Conservation (phyloP, 148 eudicot genomes). For the Rhododendron griersonianum region DNA sequence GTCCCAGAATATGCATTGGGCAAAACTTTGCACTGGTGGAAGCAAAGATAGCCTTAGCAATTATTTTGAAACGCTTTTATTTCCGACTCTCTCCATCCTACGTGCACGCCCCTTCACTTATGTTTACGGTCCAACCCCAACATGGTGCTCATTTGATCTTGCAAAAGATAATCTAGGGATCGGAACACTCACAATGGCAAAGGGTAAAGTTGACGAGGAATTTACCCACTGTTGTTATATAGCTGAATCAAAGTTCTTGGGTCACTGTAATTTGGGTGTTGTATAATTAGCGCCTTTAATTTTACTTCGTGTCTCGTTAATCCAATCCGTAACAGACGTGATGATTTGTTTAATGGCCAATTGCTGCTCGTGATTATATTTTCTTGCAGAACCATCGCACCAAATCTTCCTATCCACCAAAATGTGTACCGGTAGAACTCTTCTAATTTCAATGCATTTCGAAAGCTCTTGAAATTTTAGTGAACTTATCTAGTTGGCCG, state of each 20-base stretch:
- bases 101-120: constrained; percentile 47
- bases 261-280: background rate
- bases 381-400: background rate
- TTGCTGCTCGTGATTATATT: background rate
- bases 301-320: background rate
- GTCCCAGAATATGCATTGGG: constrained; percentile 56
- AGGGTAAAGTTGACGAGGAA: background rate
- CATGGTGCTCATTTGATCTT: constrained; percentile 49
- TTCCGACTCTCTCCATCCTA: constrained; percentile 50
- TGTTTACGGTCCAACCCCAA: constrained; percentile 36
- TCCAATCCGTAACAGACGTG: background rate
- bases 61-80: constrained; percentile 30
- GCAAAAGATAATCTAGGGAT: constrained; percentile 3
- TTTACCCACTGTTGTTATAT: background rate
- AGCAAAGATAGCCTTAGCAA: constrained; percentile 43
- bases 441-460: background rate
- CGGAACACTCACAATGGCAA: background rate
- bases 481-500: background rate
- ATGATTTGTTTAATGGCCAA: background rate
- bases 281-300: background rate
- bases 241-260: background rate
- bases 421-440: background rate
- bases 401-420: background rate
- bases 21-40: constrained; percentile 44
- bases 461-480: background rate